Conservation (phyloP, 1,139 yeast species). For the Scheffersomyces cryptocercus region DNA sequence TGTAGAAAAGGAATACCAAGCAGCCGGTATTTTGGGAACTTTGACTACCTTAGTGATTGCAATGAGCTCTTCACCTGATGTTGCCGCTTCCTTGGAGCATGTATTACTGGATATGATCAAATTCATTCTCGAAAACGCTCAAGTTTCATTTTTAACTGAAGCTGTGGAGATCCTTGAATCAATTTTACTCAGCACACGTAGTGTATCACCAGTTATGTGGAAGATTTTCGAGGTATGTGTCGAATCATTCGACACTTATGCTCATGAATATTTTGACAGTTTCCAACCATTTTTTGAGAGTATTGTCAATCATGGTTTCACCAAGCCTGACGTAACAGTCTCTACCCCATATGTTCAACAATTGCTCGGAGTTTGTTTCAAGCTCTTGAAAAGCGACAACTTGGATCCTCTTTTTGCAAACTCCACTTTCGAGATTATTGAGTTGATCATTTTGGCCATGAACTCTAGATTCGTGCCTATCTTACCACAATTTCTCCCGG, state of each 20-base stretch:
- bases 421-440: slow-evolving; percentile 42
- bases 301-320: slow-evolving; percentile 50
- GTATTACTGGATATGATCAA: slow-evolving; percentile 42
- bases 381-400: slow-evolving; percentile 32
- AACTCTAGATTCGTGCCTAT: slow-evolving; percentile 33
- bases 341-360: slow-evolving; percentile 42
- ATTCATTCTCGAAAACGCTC: slow-evolving; percentile 51
- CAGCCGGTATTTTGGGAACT: slow-evolving; percentile 51
- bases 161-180: slow-evolving; percentile 53
- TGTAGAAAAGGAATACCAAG: slow-evolving; percentile 53
- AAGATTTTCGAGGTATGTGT: slow-evolving; percentile 42
- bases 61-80: slow-evolving; percentile 50
- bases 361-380: slow-evolving; percentile 39
- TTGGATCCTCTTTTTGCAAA: slow-evolving; percentile 47
- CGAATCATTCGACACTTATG: slow-evolving; percentile 54
- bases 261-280: slow-evolving; percentile 51
- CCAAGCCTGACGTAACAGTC: slow-evolving; percentile 30
- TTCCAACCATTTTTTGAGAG: slow-evolving; percentile 53
- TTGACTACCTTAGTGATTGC: slow-evolving; percentile 54
- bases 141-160: slow-evolving; percentile 48
- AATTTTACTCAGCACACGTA: slow-evolving; percentile 40
- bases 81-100: slow-evolving; percentile 41
- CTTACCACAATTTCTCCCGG: slow-evolving; percentile 37
- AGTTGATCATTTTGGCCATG: slow-evolving; percentile 41
- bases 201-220: slow-evolving; percentile 51